phyloP scores from a whole-genome alignment of 495 filamentous ascomycete genomes.

The Niebla homalea region DNA sequence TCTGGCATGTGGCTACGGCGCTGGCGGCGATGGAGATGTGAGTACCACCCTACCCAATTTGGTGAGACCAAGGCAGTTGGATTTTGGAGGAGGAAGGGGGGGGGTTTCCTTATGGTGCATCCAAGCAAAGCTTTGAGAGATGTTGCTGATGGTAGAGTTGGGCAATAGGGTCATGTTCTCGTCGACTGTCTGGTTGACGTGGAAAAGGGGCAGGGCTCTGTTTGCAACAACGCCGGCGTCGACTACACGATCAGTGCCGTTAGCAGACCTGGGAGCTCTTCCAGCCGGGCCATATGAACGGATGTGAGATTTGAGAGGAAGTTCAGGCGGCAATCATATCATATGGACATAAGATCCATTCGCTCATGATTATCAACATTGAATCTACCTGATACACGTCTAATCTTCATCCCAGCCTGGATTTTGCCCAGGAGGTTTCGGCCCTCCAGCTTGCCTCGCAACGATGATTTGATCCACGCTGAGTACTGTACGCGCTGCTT shows the following conservation, averaged over 20 bases:
- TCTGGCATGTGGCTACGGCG: conserved; percentile 6
- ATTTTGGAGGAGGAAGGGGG: background rate
- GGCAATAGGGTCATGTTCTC: background rate
- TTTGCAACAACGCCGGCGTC: no score
- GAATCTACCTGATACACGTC: conserved; percentile 16
- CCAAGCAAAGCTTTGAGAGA: background rate
- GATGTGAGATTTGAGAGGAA: no score
- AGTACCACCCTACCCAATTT: background rate
- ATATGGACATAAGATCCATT: no score
- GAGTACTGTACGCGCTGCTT: conserved; percentile 84
- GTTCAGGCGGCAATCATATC: no score
- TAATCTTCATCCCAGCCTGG: conserved; percentile 97
- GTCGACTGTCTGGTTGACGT: background rate
- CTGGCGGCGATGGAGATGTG: conserved; percentile 7
- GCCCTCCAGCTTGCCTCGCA: conserved; percentile 89
- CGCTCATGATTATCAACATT: background rate
- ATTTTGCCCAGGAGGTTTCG: conserved; percentile 82
- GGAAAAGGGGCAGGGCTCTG: background rate
- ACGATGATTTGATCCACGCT: conserved; percentile 99
- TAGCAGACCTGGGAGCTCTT: no score
- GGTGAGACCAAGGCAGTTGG: background rate
- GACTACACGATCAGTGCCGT: no score
- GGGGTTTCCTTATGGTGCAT: background rate
- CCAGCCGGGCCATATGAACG: no score
- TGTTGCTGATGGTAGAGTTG: no score